phyloP scores from a whole-genome alignment of 2,329 filamentous ascomycete genomes.

The Exophiala sp. region DNA sequence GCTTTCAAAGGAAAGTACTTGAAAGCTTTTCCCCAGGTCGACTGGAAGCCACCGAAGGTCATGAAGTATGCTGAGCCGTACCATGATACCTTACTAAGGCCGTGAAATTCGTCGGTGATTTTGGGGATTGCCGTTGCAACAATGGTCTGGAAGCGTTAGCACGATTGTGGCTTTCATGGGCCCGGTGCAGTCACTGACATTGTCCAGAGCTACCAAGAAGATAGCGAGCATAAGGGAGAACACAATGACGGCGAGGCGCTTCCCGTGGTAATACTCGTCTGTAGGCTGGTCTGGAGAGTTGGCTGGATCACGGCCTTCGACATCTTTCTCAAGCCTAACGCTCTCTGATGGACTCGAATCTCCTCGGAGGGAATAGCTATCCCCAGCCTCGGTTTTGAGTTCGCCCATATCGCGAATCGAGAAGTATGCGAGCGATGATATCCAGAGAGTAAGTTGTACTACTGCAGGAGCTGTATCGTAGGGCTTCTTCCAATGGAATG shows the following conservation, averaged over 20 bases:
- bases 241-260: constrained; percentile 10
- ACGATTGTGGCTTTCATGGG: too few relatives aligned
- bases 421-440: too few relatives aligned
- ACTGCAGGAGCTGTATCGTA: too few relatives aligned
- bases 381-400: not conserved
- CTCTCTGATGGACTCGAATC: not conserved
- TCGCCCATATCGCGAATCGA: too few relatives aligned
- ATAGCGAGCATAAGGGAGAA: constrained; percentile 3
- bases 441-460: too few relatives aligned
- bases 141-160: not conserved
- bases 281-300: not conserved
- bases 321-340: not conserved
- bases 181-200: not conserved
- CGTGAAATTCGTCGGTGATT: constrained; percentile 36
- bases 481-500: too few relatives aligned
- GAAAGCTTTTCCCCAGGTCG: constrained; percentile 45
- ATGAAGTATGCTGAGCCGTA: constrained; percentile 42
- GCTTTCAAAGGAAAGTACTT: constrained; percentile 45
- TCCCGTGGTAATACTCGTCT: not conserved
- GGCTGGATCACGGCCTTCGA: not conserved
- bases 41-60: constrained; percentile 43
- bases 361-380: not conserved
- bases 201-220: constrained; percentile 14
- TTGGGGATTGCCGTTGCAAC: constrained; percentile 23
- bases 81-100: constrained; percentile 39